A percentile compares a stretch with the other conserved stretches of the same genome.
Conservation (phyloP, 2,329 filamentous ascomycete genomes). For the Ploettnerulaceae sp. region DNA sequence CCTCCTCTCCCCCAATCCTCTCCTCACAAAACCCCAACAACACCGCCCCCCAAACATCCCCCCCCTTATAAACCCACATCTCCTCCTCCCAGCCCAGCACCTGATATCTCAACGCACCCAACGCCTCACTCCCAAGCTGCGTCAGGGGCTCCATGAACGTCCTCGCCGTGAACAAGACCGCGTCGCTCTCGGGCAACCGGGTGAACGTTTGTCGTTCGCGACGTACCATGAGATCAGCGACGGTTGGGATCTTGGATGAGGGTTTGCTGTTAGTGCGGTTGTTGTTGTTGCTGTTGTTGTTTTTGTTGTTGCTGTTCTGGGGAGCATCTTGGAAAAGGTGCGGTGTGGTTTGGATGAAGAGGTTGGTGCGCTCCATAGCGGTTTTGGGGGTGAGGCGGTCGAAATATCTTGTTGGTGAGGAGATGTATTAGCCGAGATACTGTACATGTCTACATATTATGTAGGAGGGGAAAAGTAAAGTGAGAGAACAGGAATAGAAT, state of each 20-base stretch:
- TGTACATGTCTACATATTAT: too few species aligned
- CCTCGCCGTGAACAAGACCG: slow-evolving; percentile 46
- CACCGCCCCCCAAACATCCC: slow-evolving; percentile 37
- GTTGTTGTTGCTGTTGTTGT: too few species aligned
- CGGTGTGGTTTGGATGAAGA: slow-evolving; percentile 45
- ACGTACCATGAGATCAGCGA: slow-evolving; percentile 41
- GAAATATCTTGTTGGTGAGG: slow-evolving; percentile 36
- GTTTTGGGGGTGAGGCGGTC: slow-evolving; percentile 39
- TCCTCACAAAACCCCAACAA: slow-evolving; percentile 21
- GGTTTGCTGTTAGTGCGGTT: too few species aligned
- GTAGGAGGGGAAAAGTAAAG: too few species aligned
- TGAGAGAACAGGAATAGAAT: background rate
- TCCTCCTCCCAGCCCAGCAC: slow-evolving; percentile 42
- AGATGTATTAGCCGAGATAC: background rate
- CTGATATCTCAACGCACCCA: slow-evolving; percentile 40
- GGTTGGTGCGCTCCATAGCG: slow-evolving; percentile 45
- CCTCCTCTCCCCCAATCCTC: slow-evolving; percentile 2
- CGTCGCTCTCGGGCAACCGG: slow-evolving; percentile 39
- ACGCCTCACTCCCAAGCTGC: slow-evolving; percentile 38
- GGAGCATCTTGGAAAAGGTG: slow-evolving; percentile 43
- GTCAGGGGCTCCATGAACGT: slow-evolving; percentile 41
- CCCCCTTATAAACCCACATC: slow-evolving; percentile 42
- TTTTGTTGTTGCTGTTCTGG: too few species aligned
- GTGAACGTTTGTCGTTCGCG: slow-evolving; percentile 47
- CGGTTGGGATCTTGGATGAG: slow-evolving; percentile 31